A percentile compares a stretch with the other conserved stretches of the same genome.
These are phyloP conservation scores for Saccharomyces jurei DNA, from an alignment of 805 yeast species.

Conservation along the genomic window DNA sequence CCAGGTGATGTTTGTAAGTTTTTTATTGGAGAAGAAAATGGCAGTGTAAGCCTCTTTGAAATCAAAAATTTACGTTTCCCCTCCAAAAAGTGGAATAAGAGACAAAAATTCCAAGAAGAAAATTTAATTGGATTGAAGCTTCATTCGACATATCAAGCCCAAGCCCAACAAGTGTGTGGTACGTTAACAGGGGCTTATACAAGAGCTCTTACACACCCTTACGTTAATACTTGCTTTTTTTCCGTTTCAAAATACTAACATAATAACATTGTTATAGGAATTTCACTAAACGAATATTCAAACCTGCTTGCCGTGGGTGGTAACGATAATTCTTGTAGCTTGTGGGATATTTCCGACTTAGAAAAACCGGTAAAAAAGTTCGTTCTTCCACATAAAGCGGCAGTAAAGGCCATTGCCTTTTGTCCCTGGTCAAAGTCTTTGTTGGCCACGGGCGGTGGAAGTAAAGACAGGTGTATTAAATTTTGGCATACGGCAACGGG, in stretches of 20 bases:
- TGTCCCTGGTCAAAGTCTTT: slow-evolving; percentile 85
- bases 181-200: slow-evolving; percentile 10
- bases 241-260: slow-evolving; percentile 2
- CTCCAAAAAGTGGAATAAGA: not conserved
- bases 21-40: slow-evolving; percentile 58
- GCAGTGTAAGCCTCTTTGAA: slow-evolving; percentile 44
- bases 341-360: slow-evolving; percentile 57
- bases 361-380: slow-evolving; percentile 38
- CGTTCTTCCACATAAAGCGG: slow-evolving; percentile 64
- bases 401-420: slow-evolving; percentile 81
- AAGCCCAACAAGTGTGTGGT: slow-evolving; percentile 57
- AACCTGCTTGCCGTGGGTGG: slow-evolving; percentile 71
- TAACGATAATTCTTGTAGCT: slow-evolving; percentile 70
- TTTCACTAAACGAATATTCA: slow-evolving; percentile 48
- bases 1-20: slow-evolving; percentile 26
- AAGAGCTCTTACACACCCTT: slow-evolving; percentile 1
- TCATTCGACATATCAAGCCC: slow-evolving; percentile 35
- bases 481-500: slow-evolving; percentile 87
- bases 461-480: slow-evolving; percentile 66
- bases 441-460: slow-evolving; percentile 88
- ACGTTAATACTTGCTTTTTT: not conserved
- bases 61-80: slow-evolving; percentile 8
- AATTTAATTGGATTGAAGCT: slow-evolving; percentile 16
- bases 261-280: slow-evolving; percentile 31
- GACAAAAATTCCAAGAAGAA: not conserved